Percentiles rank a stretch among this genome's conserved stretches.
phyloP scores from a whole-genome alignment of 225 moss, liverwort and hornwort species.

The Bryum argenteum region DNA sequence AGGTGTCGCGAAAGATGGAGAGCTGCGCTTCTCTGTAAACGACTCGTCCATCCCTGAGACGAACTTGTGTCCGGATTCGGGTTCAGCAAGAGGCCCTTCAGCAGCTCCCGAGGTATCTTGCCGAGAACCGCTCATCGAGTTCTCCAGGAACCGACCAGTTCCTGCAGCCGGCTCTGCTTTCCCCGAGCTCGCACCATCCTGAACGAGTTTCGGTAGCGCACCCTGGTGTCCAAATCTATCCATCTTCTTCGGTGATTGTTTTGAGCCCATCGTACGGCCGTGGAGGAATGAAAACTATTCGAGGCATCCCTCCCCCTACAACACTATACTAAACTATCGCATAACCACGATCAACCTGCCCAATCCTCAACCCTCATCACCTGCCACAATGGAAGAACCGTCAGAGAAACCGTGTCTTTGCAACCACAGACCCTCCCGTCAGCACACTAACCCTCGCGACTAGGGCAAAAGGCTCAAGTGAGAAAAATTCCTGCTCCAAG shows the following conservation, averaged over 20 bases:
- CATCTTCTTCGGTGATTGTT: slow-evolving; percentile 25
- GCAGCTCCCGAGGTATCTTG: slow-evolving; percentile 43
- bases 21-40: slow-evolving; percentile 4
- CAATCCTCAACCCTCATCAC: slow-evolving; percentile 17
- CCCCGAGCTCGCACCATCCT: slow-evolving; percentile 25
- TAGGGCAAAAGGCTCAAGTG: slow-evolving; percentile 14
- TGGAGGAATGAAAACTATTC: slow-evolving; percentile 24
- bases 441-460: background rate
- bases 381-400: slow-evolving; percentile 30
- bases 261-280: slow-evolving; percentile 16
- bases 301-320: slow-evolving; percentile 38
- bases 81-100: slow-evolving; percentile 28
- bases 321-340: slow-evolving; percentile 26
- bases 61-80: slow-evolving; percentile 11
- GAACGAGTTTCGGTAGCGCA: slow-evolving; percentile 39
- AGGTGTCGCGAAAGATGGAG: slow-evolving; percentile 2
- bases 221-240: slow-evolving; percentile 38
- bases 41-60: slow-evolving; percentile 20
- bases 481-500: slow-evolving; percentile 13
- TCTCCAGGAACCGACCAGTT: slow-evolving; percentile 34
- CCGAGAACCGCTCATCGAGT: slow-evolving; percentile 26
- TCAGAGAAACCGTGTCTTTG: slow-evolving; percentile 6
- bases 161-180: slow-evolving; percentile 24
- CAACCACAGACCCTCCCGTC: slow-evolving; percentile 1
- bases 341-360: slow-evolving; percentile 7